Percentiles rank a stretch among this genome's conserved stretches.
Conservation (phyloP, 441 rosid genomes). For the Biscutella auriculata region DNA sequence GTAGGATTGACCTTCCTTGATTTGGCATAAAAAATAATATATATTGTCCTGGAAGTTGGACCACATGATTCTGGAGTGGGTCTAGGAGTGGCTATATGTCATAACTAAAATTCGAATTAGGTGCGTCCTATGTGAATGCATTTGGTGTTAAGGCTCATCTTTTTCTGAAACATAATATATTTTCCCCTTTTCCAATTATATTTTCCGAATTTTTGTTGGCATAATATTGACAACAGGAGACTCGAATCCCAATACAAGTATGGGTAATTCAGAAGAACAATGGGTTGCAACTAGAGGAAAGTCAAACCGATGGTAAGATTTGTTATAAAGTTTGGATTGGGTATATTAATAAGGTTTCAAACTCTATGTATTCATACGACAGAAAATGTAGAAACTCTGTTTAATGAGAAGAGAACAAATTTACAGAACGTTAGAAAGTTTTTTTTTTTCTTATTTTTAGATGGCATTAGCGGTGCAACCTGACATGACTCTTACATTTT, state of each 20-base stretch:
- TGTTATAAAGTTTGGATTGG: constrained; percentile 2
- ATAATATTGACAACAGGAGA: constrained; percentile 44
- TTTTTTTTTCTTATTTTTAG: background rate
- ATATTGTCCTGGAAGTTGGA: background rate
- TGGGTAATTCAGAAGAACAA: constrained; percentile 75
- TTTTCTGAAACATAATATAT: background rate
- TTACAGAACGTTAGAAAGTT: background rate
- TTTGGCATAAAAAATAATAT: background rate
- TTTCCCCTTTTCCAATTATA: background rate
- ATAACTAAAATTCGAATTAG: background rate
- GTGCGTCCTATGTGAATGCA: background rate
- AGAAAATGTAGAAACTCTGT: too few species aligned
- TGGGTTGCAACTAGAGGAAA: constrained; percentile 66
- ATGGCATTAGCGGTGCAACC: background rate
- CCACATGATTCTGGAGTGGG: constrained; percentile 4
- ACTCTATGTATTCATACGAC: background rate
- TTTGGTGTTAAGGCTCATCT: background rate
- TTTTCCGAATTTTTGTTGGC: background rate
- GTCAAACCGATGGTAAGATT: constrained; percentile 56
- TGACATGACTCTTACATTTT: constrained; percentile 9
- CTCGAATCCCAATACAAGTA: constrained; percentile 70
- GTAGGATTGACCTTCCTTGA: background rate
- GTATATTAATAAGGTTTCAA: background rate
- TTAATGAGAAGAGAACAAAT: too few species aligned
- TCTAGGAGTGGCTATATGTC: background rate